These are phyloP conservation scores for Picea abies DNA, from an alignment of 83 land plant genomes.

Conservation along the genomic window DNA sequence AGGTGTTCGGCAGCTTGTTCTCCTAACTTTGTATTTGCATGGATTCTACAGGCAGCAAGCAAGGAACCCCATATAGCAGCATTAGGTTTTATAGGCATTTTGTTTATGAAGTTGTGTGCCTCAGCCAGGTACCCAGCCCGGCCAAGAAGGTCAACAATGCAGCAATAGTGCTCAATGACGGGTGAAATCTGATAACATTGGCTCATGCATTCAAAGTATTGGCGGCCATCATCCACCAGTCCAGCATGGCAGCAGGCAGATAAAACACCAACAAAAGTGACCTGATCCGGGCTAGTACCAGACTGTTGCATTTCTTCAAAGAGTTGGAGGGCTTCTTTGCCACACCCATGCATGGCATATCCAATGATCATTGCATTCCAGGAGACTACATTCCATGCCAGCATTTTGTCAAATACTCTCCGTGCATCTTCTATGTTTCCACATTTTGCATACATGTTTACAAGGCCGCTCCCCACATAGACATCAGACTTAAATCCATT, in stretches of 20 bases:
- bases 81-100: slow-evolving; percentile 40
- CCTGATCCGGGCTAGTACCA: slow-evolving; percentile 25
- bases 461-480: slow-evolving; percentile 23
- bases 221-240: slow-evolving; percentile 24
- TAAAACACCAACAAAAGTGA: slow-evolving; percentile 37
- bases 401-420: slow-evolving; percentile 10
- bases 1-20: slow-evolving; percentile 35
- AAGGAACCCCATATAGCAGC: slow-evolving; percentile 33
- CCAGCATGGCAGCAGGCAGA: slow-evolving; percentile 34
- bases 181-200: slow-evolving; percentile 18
- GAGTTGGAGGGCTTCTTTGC: slow-evolving; percentile 16
- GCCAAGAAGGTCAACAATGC: slow-evolving; percentile 38
- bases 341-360: slow-evolving; percentile 32
- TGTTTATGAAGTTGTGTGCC: slow-evolving; percentile 27
- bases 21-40: slow-evolving; percentile 17
- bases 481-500: slow-evolving; percentile 26
- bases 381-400: slow-evolving; percentile 17
- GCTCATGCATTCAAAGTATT: slow-evolving; percentile 25
- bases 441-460: slow-evolving; percentile 35
- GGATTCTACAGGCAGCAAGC: slow-evolving; percentile 36
- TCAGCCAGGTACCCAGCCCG: slow-evolving; percentile 32
- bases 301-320: slow-evolving; percentile 29
- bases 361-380: slow-evolving; percentile 51
- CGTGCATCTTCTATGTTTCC: slow-evolving; percentile 27
- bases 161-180: slow-evolving; percentile 37